These are phyloP conservation scores for Skeletonema grethae DNA, from an alignment of 108 stramenopile species.

Conservation along the genomic window DNA sequence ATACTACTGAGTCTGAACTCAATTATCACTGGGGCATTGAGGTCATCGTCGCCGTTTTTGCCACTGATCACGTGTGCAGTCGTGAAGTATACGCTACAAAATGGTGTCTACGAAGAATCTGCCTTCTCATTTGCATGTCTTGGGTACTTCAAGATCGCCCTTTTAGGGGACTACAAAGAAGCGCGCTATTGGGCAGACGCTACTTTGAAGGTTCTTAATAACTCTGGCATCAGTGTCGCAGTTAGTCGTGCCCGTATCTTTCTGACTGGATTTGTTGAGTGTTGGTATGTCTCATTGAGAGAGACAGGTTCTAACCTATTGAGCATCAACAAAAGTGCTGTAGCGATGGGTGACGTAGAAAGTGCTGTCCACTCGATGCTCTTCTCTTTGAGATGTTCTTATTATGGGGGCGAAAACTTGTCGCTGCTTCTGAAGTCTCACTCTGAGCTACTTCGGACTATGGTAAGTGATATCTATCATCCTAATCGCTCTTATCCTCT, in stretches of 20 bases:
- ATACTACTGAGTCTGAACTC: constrained; percentile 3
- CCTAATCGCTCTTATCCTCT: too few relatives aligned
- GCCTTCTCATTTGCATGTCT: constrained; percentile 6
- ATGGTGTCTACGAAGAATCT: constrained; percentile 12
- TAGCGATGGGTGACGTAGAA: constrained; percentile 14
- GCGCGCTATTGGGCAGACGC: constrained; percentile 12
- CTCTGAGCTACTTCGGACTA: background rate
- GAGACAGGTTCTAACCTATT: background rate
- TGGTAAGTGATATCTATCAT: background rate
- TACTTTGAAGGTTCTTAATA: background rate
- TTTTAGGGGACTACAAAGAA: constrained; percentile 6
- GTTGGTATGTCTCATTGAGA: background rate
- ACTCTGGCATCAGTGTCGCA: background rate
- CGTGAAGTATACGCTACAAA: constrained; percentile 9
- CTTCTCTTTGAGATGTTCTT: background rate
- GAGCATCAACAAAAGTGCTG: constrained; percentile 2
- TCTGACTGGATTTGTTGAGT: background rate
- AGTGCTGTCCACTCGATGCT: constrained; percentile 7
- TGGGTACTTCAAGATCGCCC: constrained; percentile 6
- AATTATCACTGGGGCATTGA: background rate
- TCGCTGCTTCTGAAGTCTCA: background rate
- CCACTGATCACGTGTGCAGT: constrained; percentile 18
- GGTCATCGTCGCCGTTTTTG: constrained; percentile 1
- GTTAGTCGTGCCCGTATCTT: background rate
- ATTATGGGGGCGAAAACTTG: constrained; percentile 17